Conservation (phyloP, 2,329 filamentous ascomycete species). For the Ophiocordyceps unilateralis region DNA sequence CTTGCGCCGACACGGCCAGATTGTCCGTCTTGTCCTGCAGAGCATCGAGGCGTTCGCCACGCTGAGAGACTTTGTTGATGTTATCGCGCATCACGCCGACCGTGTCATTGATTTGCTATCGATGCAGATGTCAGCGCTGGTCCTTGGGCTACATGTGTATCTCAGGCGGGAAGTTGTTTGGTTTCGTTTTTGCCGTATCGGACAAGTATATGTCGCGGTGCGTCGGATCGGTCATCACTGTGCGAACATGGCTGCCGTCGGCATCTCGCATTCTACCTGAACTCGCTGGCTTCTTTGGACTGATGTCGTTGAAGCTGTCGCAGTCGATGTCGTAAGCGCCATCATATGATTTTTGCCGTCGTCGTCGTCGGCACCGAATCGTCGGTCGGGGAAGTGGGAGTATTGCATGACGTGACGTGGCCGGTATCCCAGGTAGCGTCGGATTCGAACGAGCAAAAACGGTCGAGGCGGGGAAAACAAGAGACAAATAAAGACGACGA, state of each 20-base stretch:
- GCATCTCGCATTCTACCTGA: too few relatives aligned
- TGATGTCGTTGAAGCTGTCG: too few relatives aligned
- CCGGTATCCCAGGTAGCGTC: neutral
- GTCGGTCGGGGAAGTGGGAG: neutral
- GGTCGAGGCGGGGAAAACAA: neutral
- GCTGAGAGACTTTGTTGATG: conserved; percentile 90
- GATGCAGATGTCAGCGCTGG: conserved; percentile 6
- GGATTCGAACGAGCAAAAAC: neutral
- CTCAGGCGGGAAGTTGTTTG: neutral
- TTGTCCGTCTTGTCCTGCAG: conserved; percentile 93
- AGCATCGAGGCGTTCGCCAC: conserved; percentile 74
- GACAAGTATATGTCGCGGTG: too few relatives aligned
- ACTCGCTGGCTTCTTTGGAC: too few relatives aligned
- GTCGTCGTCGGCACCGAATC: neutral
- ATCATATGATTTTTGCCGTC: too few relatives aligned
- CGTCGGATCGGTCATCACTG: too few relatives aligned
- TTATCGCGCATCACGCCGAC: conserved; percentile 93
- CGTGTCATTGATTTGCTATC: conserved; percentile 98
- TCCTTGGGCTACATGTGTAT: neutral
- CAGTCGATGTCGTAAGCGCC: too few relatives aligned
- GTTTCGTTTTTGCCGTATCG: too few relatives aligned
- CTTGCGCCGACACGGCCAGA: conserved; percentile 79
- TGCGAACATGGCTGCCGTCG: too few relatives aligned
- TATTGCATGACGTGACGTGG: neutral
- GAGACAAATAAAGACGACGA: conserved; percentile 3